Base-by-base conservation (phyloP, 768 basidiomycete species). In the Kwoniella shandongensis region DNA sequence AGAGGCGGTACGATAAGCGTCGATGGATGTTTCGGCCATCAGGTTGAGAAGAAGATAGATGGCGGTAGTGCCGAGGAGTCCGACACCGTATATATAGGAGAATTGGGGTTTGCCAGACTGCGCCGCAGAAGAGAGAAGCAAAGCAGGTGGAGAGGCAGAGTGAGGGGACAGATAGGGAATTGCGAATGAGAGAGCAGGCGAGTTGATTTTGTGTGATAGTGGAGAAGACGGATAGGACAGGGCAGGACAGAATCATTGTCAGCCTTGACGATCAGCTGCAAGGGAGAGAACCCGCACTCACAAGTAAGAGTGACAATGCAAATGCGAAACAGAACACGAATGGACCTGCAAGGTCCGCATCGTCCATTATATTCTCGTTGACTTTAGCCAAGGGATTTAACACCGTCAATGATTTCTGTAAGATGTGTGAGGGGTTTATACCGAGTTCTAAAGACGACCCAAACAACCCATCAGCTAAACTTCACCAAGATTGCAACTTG, bases 91-190 rank as follows among this genome's bases (percentile, higher is more conserved):
- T 57, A 98, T 98, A 77, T 97, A 98, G 46, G 89, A 91, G 77
- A 99, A 99, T 74, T 98, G 96, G 3, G 90, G 89, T 80, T 96
- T 97, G 57, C 96, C 96, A 5, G 94, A 96, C 96, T 99, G 67
- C 10, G 11, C 18, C 13, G 8, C 17, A 32, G 6, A 58, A 25
- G 32, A 12, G 27, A 22, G 25, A 7, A n/a, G 13, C 10, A 52
- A 30, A 27, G 42, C n/a, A 18, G 44, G 17, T 11, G 32, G 22
- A 20, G 22, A 46, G 40, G 1, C 12, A 1, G 15, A 23, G 12
- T 41, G 12, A n/a, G 29, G 10, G n/a, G n/a, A 3, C 20, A 13
- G 12, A 18, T 27, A 52, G 44, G 11, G 36, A 35, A 38, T n/a
- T n/a, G n/a, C n/a, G n/a, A n/a, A n/a, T n/a, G n/a, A n/a, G n/a